Percentiles rank a stretch among this genome's conserved stretches.
These are phyloP conservation scores for Powellomyces hirtus DNA, from an alignment of 192 early-diverging fungal genomes.

Conservation along the genomic window DNA sequence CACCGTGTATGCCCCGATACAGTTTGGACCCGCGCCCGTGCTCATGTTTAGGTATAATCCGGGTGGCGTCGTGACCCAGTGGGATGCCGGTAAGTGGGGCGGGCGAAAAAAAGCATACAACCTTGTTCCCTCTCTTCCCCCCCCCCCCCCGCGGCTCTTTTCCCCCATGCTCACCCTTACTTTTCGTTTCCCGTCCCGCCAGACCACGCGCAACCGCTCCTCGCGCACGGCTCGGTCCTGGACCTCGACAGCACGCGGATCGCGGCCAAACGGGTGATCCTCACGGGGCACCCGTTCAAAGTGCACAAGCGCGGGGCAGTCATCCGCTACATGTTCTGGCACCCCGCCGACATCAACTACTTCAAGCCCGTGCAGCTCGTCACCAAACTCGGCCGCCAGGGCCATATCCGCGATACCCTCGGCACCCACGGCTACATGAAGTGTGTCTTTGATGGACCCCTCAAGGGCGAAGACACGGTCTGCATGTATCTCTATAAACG, in stretches of 20 bases:
- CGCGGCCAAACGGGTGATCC: slow-evolving; percentile 89
- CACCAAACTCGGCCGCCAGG: slow-evolving; percentile 87
- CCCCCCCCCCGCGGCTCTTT: too few species aligned
- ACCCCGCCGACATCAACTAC: slow-evolving; percentile 88
- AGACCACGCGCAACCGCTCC: slow-evolving; percentile 36
- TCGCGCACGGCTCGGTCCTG: slow-evolving; percentile 78
- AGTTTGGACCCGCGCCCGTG: slow-evolving; percentile 82
- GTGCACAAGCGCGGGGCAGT: slow-evolving; percentile 90
- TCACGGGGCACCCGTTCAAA: slow-evolving; percentile 95
- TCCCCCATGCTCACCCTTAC: too few species aligned
- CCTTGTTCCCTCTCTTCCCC: too few species aligned
- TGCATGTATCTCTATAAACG: slow-evolving; percentile 97
- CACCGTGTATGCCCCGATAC: slow-evolving; percentile 89
- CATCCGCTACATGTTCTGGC: slow-evolving; percentile 97
- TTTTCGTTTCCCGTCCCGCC: not conserved
- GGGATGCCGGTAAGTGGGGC: slow-evolving; percentile 19
- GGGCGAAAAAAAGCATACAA: not conserved
- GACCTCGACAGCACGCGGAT: slow-evolving; percentile 78
- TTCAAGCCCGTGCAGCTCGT: slow-evolving; percentile 93
- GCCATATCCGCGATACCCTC: slow-evolving; percentile 89
- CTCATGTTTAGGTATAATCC: slow-evolving; percentile 68
- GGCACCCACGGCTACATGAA: slow-evolving; percentile 99
- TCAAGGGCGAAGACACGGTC: slow-evolving; percentile 91
- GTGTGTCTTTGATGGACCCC: slow-evolving; percentile 82
- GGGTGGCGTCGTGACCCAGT: not conserved